A percentile compares a stretch with the other conserved stretches of the same genome.
phyloP scores from a whole-genome alignment of 2,329 filamentous ascomycete species.

The Ascocoryne sarcoides region DNA sequence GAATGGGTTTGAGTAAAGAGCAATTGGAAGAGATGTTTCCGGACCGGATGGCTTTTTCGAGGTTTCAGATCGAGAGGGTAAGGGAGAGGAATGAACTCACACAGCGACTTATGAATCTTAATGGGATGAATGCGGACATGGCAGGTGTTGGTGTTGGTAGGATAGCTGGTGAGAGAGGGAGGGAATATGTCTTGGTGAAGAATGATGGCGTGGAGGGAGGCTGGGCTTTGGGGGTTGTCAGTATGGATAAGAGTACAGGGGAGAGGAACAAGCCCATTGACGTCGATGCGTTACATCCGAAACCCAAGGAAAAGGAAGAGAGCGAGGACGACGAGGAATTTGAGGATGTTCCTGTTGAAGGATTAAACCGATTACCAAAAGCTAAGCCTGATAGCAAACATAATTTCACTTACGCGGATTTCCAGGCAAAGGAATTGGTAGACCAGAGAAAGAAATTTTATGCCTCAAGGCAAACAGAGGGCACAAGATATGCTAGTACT shows the following conservation, averaged over 20 bases:
- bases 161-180: slow-evolving; percentile 75
- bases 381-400: slow-evolving; percentile 6
- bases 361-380: slow-evolving; percentile 28
- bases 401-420: slow-evolving; percentile 22
- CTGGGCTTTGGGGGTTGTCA: slow-evolving; percentile 92
- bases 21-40: slow-evolving; percentile 96
- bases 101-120: slow-evolving; percentile 87
- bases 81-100: slow-evolving; percentile 89
- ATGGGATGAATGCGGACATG: slow-evolving; percentile 73
- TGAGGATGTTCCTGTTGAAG: slow-evolving; percentile 30
- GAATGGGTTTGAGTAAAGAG: slow-evolving; percentile 95
- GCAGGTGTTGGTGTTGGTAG: slow-evolving; percentile 50
- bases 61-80: slow-evolving; percentile 92
- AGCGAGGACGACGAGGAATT: slow-evolving; percentile 53
- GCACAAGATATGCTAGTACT: slow-evolving; percentile 1
- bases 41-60: slow-evolving; percentile 92
- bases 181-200: slow-evolving; percentile 93
- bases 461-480: slow-evolving; percentile 15
- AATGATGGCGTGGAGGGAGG: slow-evolving; percentile 92
- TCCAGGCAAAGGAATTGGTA: slow-evolving; percentile 22
- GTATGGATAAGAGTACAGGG: slow-evolving; percentile 66
- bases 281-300: slow-evolving; percentile 60
- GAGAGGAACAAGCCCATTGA: slow-evolving; percentile 85
- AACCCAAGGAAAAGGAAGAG: slow-evolving; percentile 46
- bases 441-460: slow-evolving; percentile 18